Base-by-base conservation (phyloP, 1,284 basidiomycete species). In the Cerioporus squamosus region DNA sequence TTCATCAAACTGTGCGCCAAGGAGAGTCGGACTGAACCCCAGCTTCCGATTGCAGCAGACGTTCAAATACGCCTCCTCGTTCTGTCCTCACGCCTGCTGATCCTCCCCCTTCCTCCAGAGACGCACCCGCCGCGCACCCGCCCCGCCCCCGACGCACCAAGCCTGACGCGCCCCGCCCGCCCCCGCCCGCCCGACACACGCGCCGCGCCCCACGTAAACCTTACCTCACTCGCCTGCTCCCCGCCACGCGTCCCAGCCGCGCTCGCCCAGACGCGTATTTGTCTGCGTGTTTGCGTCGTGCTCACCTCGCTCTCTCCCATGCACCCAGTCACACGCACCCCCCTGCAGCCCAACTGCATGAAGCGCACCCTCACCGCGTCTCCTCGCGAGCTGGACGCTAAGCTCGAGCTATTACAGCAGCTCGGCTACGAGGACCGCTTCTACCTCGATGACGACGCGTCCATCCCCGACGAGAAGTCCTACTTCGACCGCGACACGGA, bases 321-420 rank as follows among this genome's bases (percentile, higher is more conserved):
- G 38, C 15, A 18, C 45, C 50, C 51, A 52, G 51, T 29, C 59
- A 44, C 51, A 46, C 60, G 24, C 23, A 42, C 55, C 55, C 50
- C 51, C 63, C 66, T 66, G 66, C 61, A 66, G 15, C 38, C 54
- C 40, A 23, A 59, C 44, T 36, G 43, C 55, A 43, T 54, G n/a
- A 59, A 55, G 24, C 60, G 55, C 53, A 54, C 50, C 52, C 38
- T 66, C 33, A n/a, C n/a, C n/a, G 54, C 55, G 33, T 66, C 59
- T 17, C 57, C 44, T 29, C 60, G 55, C 44, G 61, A 67, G 33
- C 59, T 69, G 44, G 66, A 68, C 66, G 63, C 63, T 54, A 68
- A 70, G 48, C 66, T 71, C 49, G 68, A 72, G 60, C 65, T 71
- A 17, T 59, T 72, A 18, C 63, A 68, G 42, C 67, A 70, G 51